Evolutionary conservation across 768 basidiomycete species (phyloP).

Genomic region (Boletus rubroflammeus): DNA sequence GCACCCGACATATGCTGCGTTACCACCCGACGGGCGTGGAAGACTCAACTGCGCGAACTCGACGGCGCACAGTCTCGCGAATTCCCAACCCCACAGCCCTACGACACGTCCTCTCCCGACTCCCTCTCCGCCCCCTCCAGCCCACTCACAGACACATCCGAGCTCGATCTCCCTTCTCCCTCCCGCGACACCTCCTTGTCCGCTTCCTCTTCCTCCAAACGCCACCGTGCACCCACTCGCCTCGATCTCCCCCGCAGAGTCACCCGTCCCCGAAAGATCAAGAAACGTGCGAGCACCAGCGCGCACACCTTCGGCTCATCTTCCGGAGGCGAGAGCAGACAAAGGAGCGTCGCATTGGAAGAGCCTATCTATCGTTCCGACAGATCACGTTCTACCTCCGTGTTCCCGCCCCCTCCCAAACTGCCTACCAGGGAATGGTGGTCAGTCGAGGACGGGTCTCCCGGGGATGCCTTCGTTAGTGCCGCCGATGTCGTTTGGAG

Average conservation of each 20-base stretch:
- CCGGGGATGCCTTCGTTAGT: slow-evolving; percentile 52
- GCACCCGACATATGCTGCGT: slow-evolving; percentile 25
- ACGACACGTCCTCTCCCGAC: slow-evolving; percentile 16
- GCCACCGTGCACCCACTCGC: slow-evolving; percentile 15
- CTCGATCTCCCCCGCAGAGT: not conserved
- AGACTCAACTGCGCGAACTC: slow-evolving; percentile 17
- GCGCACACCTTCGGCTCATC: slow-evolving; percentile 33
- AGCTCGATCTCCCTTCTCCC: slow-evolving; percentile 9
- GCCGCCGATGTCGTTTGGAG: slow-evolving; percentile 61
- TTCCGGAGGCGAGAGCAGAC: slow-evolving; percentile 45
- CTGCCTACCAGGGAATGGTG: slow-evolving; percentile 41
- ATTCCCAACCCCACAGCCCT: not conserved
- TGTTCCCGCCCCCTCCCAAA: slow-evolving; percentile 33
- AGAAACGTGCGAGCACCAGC: slow-evolving; percentile 21
- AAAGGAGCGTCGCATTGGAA: slow-evolving; percentile 38
- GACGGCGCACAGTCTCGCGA: not conserved
- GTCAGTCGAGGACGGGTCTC: slow-evolving; percentile 50
- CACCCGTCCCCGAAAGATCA: slow-evolving; percentile 21
- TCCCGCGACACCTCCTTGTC: slow-evolving; percentile 22
- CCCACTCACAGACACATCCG: slow-evolving; percentile 24
- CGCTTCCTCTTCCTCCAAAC: slow-evolving; percentile 26
- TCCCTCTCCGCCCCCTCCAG: slow-evolving; percentile 16
- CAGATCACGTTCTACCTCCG: slow-evolving; percentile 65
- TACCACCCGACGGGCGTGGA: slow-evolving; percentile 31
- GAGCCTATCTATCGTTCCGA: slow-evolving; percentile 54